These are phyloP conservation scores for Monosporascus sp. DNA, from an alignment of 2,329 filamentous ascomycete genomes.

Conservation along the genomic window DNA sequence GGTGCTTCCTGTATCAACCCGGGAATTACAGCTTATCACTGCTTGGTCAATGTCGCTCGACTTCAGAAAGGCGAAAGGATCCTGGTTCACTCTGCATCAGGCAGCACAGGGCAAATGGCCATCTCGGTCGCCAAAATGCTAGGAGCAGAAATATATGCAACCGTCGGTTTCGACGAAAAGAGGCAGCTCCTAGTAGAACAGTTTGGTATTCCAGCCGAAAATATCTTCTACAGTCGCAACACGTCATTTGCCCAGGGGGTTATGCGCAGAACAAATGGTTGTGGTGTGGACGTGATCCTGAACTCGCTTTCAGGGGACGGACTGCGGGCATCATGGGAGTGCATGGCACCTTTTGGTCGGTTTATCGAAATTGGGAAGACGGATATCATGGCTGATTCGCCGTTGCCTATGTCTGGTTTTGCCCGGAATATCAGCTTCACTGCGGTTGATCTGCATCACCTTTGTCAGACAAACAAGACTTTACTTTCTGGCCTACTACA, in stretches of 20 bases:
- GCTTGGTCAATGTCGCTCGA: slow-evolving; percentile 15
- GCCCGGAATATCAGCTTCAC: background rate
- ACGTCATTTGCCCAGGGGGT: slow-evolving; percentile 16
- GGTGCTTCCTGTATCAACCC: background rate
- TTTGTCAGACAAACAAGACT: background rate
- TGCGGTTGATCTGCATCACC: background rate
- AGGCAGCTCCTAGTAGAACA: slow-evolving; percentile 13
- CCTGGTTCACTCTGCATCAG: slow-evolving; percentile 10
- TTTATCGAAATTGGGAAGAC: slow-evolving; percentile 38
- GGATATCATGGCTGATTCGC: slow-evolving; percentile 12
- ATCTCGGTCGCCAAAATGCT: background rate
- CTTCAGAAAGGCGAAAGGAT: slow-evolving; percentile 13
- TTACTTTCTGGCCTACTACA: too few relatives aligned
- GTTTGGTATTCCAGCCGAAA: slow-evolving; percentile 18
- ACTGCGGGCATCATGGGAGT: slow-evolving; percentile 29
- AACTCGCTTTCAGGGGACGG: slow-evolving; percentile 17
- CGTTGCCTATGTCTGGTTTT: background rate
- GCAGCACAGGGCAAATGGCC: slow-evolving; percentile 3
- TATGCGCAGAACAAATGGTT: slow-evolving; percentile 9
- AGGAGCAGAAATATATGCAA: slow-evolving; percentile 19
- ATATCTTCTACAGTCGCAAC: slow-evolving; percentile 21
- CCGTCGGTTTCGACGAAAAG: slow-evolving; percentile 20
- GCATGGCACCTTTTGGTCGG: slow-evolving; percentile 34
- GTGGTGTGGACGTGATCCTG: slow-evolving; percentile 19
- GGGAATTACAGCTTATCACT: slow-evolving; percentile 16